These are phyloP conservation scores for Aspergillus hortae DNA, from an alignment of 2,329 filamentous ascomycete species.

Conservation along the genomic window DNA sequence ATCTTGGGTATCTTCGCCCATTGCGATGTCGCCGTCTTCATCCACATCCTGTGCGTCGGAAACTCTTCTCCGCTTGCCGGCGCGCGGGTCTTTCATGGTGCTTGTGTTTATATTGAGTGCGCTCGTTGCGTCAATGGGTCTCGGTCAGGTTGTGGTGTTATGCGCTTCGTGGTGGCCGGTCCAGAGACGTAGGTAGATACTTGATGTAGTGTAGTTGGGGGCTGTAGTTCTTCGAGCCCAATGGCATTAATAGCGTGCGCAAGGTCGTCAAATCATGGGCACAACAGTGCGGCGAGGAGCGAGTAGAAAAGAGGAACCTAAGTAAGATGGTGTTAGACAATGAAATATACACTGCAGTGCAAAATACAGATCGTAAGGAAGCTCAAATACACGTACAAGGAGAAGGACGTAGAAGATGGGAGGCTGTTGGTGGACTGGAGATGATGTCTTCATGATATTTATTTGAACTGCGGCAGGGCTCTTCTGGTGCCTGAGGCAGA, in stretches of 20 bases:
- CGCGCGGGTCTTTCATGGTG: slow-evolving; percentile 32
- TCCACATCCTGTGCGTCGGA: slow-evolving; percentile 24
- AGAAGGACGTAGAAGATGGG: not conserved
- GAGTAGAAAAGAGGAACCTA: too few relatives aligned
- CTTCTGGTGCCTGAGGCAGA: slow-evolving; percentile 25
- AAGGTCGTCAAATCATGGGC: too few relatives aligned
- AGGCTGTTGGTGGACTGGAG: slow-evolving; percentile 8
- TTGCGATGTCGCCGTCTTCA: slow-evolving; percentile 29
- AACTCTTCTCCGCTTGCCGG: slow-evolving; percentile 35
- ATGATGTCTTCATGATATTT: slow-evolving; percentile 11
- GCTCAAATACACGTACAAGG: not conserved
- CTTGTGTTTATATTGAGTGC: not conserved
- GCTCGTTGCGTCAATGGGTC: not conserved
- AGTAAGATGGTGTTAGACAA: too few relatives aligned
- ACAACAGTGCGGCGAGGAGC: too few relatives aligned
- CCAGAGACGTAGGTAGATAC: too few relatives aligned
- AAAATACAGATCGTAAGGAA: too few relatives aligned
- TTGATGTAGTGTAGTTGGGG: too few relatives aligned
- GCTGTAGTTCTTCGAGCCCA: too few relatives aligned
- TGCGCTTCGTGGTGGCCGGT: too few relatives aligned
- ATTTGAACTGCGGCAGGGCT: slow-evolving; percentile 7
- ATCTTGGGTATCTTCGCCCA: slow-evolving; percentile 20
- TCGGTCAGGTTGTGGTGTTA: not conserved
- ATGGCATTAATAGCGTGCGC: too few relatives aligned
- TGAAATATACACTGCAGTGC: too few relatives aligned